Percentiles rank a stretch among this genome's conserved stretches.
Conservation (phyloP, 345 rosid genomes). For the Brassica rapa region DNA sequence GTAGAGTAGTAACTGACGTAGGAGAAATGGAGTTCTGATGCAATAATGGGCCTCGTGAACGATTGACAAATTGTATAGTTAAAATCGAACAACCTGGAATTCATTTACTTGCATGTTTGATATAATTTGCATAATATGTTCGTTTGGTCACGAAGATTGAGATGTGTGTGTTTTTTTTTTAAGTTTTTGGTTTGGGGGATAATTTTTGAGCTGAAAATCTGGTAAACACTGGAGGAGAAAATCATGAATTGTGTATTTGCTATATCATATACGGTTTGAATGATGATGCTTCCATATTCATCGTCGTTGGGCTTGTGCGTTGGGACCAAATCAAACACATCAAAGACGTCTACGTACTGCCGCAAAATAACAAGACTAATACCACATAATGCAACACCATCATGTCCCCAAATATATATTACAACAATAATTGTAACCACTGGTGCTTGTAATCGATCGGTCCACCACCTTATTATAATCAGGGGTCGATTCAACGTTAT, state of each 20-base stretch:
- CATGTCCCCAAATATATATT: neutral
- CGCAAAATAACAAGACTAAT: neutral
- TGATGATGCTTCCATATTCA: conserved; percentile 1
- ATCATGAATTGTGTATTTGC: neutral
- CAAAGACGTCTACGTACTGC: neutral
- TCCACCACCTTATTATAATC: conserved; percentile 5
- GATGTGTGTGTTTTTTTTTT: neutral
- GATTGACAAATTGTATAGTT: neutral
- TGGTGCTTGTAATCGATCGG: neutral
- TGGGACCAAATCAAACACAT: neutral
- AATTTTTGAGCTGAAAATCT: neutral
- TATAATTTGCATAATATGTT: conserved; percentile 1
- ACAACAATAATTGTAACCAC: neutral
- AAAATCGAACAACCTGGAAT: neutral
- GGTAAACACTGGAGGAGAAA: neutral
- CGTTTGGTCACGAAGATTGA: neutral
- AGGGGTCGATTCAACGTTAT: neutral
- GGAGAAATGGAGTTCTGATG: neutral
- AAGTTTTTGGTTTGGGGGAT: neutral
- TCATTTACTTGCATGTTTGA: neutral
- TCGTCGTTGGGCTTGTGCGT: neutral
- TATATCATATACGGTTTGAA: neutral
- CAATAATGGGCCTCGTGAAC: conserved; percentile 5
- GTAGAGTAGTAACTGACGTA: neutral
- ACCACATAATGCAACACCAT: neutral